These are phyloP conservation scores for Ceratocystiopsis minuta DNA, from an alignment of 2,329 filamentous ascomycete species.

Conservation along the genomic window DNA sequence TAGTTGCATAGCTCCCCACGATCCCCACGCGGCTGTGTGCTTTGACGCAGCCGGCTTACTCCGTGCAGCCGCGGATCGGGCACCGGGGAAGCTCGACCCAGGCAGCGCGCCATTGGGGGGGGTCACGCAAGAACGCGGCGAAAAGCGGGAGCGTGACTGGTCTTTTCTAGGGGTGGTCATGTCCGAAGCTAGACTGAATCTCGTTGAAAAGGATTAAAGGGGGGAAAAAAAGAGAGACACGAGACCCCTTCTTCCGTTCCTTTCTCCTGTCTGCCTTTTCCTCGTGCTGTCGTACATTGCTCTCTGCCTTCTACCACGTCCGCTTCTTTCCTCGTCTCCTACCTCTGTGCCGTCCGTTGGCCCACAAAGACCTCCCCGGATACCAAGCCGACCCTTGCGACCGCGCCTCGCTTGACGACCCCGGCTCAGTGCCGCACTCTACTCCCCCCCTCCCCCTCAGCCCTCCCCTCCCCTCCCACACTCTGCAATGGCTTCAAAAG, in stretches of 20 bases:
- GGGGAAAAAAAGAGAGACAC: too few species aligned
- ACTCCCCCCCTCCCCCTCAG: background rate
- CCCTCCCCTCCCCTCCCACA: background rate
- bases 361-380: too few species aligned
- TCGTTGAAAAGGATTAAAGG: background rate
- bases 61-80: conserved; percentile 9
- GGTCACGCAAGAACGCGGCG: conserved; percentile 1
- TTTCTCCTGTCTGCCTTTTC: background rate
- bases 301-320: background rate
- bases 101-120: too few species aligned
- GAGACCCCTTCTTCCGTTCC: background rate
- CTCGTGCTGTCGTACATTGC: background rate
- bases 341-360: too few species aligned
- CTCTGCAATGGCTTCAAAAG: conserved; percentile 23
- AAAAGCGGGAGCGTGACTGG: conserved; percentile 2
- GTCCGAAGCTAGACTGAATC: background rate
- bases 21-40: background rate
- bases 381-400: too few species aligned
- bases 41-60: conserved; percentile 7
- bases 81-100: background rate
- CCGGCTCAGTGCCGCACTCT: too few species aligned
- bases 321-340: too few species aligned
- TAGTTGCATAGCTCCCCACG: background rate
- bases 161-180: background rate
- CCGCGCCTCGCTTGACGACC: too few species aligned